A percentile compares a stretch with the other conserved stretches of the same genome.
phyloP scores from a whole-genome alignment of 805 yeast genomes.

The Yarrowia keelungensis region DNA sequence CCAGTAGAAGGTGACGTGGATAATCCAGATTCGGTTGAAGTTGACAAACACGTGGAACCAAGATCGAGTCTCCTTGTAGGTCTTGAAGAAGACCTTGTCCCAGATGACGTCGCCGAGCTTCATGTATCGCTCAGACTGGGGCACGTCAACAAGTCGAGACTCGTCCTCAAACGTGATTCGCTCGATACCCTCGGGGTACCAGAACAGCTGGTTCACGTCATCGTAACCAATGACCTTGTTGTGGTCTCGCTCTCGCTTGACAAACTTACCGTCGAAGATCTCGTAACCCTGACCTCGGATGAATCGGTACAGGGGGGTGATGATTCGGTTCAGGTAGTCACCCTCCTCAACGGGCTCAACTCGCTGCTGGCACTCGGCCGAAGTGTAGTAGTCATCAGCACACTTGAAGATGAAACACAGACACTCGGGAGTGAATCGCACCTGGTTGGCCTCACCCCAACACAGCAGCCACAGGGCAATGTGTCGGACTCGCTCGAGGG shows the following conservation, averaged over 20 bases:
- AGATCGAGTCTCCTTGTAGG: slow-evolving; percentile 93
- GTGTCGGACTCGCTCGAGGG: slow-evolving; percentile 67
- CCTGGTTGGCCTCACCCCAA: slow-evolving; percentile 86
- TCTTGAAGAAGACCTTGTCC: slow-evolving; percentile 91
- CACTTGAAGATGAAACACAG: slow-evolving; percentile 94
- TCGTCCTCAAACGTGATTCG: slow-evolving; percentile 92
- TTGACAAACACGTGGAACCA: slow-evolving; percentile 96
- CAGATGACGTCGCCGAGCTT: slow-evolving; percentile 92
- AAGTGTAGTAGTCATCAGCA: slow-evolving; percentile 85
- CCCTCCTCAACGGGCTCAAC: slow-evolving; percentile 57
- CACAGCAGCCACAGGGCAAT: slow-evolving; percentile 66
- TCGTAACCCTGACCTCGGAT: slow-evolving; percentile 73
- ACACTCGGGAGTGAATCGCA: slow-evolving; percentile 89
- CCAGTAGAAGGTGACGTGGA: slow-evolving; percentile 91
- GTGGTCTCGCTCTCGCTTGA: slow-evolving; percentile 75
- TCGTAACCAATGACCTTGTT: slow-evolving; percentile 76
- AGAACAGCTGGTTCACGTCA: slow-evolving; percentile 97
- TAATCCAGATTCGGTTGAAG: slow-evolving; percentile 97
- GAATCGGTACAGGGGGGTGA: slow-evolving; percentile 83
- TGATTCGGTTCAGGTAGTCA: slow-evolving; percentile 87
- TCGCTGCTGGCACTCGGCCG: slow-evolving; percentile 88
- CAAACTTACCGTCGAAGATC: slow-evolving; percentile 60
- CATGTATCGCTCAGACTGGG: slow-evolving; percentile 86
- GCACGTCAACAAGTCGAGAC: slow-evolving; percentile 86
- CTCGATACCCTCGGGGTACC: slow-evolving; percentile 99